phyloP scores from a whole-genome alignment of 805 yeast genomes.

The Candida alai region DNA sequence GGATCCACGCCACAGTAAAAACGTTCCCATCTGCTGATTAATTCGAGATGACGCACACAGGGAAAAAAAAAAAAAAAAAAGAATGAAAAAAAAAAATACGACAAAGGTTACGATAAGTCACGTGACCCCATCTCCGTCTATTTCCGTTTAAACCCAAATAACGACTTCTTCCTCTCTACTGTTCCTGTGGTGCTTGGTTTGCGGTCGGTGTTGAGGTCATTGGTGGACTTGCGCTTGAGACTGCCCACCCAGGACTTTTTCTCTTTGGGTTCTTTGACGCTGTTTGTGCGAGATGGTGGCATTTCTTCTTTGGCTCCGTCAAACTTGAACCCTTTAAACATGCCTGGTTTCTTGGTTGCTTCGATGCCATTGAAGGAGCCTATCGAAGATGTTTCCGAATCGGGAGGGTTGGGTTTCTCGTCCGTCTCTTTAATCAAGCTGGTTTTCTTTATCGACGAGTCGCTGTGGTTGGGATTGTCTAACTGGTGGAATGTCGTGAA shows the following conservation, averaged over 20 bases:
- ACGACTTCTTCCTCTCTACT: conserved; percentile 19
- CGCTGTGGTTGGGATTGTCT: conserved; percentile 7
- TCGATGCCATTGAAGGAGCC: conserved; percentile 6
- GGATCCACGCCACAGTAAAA: no score
- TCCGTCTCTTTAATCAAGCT: conserved; percentile 4
- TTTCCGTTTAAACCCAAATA: conserved; percentile 37
- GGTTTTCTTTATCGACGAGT: conserved; percentile 10
- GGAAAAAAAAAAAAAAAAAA: no score
- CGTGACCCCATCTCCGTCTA: conserved; percentile 1
- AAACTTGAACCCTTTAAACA: conserved; percentile 30
- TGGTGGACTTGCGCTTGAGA: conserved; percentile 27
- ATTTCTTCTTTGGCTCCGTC: conserved; percentile 12
- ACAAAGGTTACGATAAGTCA: conserved; percentile 2
- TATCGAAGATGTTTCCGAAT: conserved; percentile 6
- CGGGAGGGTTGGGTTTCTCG: neutral
- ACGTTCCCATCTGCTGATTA: no score
- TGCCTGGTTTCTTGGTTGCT: conserved; percentile 7
- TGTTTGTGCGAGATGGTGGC: conserved; percentile 4
- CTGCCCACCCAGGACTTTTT: conserved; percentile 42
- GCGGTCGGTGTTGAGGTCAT: conserved; percentile 14
- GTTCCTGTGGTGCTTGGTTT: conserved; percentile 10
- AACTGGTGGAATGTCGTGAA: conserved; percentile 16
- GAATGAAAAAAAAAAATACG: no score
- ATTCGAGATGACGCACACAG: no score
- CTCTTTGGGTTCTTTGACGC: conserved; percentile 18